Evolutionary conservation across 1,284 basidiomycete species (phyloP).

Genomic region (Heimioporus retisporus): DNA sequence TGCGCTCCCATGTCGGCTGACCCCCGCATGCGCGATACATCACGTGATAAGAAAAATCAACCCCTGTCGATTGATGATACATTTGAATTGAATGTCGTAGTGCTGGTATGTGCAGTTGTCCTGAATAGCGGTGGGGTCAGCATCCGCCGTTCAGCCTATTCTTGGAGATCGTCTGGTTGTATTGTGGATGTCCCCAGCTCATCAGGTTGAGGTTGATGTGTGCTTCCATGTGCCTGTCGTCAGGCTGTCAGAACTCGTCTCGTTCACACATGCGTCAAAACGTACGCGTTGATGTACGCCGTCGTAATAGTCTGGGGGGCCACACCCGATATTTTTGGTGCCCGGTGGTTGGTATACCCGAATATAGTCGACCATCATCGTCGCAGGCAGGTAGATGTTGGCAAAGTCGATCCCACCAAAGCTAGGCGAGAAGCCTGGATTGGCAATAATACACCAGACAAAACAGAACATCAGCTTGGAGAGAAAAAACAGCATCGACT

Average conservation of each 20-base stretch:
- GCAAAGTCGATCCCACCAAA: slow-evolving; percentile 55
- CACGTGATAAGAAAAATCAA: slow-evolving; percentile 47
- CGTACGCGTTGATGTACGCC: slow-evolving; percentile 47
- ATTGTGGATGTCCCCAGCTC: slow-evolving; percentile 43
- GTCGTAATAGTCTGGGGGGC: slow-evolving; percentile 50
- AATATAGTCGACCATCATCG: slow-evolving; percentile 56
- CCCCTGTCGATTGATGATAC: slow-evolving; percentile 10
- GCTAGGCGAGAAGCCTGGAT: slow-evolving; percentile 52
- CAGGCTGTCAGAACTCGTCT: slow-evolving; percentile 3
- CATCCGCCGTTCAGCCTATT: slow-evolving; percentile 47
- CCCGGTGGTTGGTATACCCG: slow-evolving; percentile 54
- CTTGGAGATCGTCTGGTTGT: slow-evolving; percentile 50
- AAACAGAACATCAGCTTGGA: slow-evolving; percentile 7
- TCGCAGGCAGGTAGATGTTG: slow-evolving; percentile 49
- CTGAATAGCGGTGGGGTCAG: slow-evolving; percentile 24
- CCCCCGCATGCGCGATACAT: slow-evolving; percentile 15
- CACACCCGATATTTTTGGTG: slow-evolving; percentile 50
- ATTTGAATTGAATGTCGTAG: not conserved
- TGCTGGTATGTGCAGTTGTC: slow-evolving; percentile 9
- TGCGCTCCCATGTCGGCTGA: slow-evolving; percentile 11
- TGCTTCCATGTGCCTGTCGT: slow-evolving; percentile 47
- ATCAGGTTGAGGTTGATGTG: slow-evolving; percentile 53
- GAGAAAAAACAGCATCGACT: not conserved
- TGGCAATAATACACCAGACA: slow-evolving; percentile 53
- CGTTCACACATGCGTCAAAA: not conserved